Percentiles rank a stretch among this genome's conserved stretches.
These are phyloP conservation scores for Lactarius evosmus DNA, from an alignment of 768 basidiomycete genomes.

Conservation along the genomic window DNA sequence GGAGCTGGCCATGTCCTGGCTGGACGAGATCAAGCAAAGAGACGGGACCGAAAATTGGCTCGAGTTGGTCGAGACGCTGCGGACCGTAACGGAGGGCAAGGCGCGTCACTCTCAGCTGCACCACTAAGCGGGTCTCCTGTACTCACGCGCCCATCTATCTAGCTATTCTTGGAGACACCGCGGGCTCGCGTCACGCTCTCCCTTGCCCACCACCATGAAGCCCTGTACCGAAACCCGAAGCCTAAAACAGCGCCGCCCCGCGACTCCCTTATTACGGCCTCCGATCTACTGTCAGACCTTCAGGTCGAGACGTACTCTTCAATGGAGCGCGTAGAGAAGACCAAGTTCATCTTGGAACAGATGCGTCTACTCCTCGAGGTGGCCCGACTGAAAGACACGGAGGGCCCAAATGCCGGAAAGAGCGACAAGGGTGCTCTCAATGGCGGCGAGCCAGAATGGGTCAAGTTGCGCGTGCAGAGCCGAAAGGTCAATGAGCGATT, in stretches of 20 bases:
- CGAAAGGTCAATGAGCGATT: constrained; percentile 93
- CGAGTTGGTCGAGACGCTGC: constrained; percentile 82
- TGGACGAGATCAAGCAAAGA: constrained; percentile 67
- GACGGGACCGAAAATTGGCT: constrained; percentile 78
- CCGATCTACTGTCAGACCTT: constrained; percentile 88
- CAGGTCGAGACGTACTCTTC: constrained; percentile 99
- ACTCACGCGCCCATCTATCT: neutral
- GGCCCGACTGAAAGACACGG: constrained; percentile 71
- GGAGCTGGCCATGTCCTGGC: constrained; percentile 77
- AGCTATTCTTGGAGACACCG: constrained; percentile 97
- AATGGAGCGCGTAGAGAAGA: constrained; percentile 98
- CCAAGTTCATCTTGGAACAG: constrained; percentile 96
- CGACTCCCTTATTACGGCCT: constrained; percentile 79
- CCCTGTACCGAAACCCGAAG: constrained; percentile 48
- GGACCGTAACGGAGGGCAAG: constrained; percentile 95
- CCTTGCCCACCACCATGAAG: constrained; percentile 84
- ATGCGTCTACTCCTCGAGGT: constrained; percentile 86
- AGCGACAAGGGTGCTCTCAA: constrained; percentile 51
- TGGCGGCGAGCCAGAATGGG: constrained; percentile 88
- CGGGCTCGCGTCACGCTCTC: constrained; percentile 90
- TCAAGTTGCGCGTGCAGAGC: constrained; percentile 86
- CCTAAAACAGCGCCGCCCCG: constrained; percentile 36
- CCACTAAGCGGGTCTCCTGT: neutral
- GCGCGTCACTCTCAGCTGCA: constrained; percentile 42
- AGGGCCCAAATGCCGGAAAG: constrained; percentile 52